A percentile compares a stretch with the other conserved stretches of the same genome.
phyloP scores from a whole-genome alignment of 169 alveolate species.

The Plasmodium relictum region DNA sequence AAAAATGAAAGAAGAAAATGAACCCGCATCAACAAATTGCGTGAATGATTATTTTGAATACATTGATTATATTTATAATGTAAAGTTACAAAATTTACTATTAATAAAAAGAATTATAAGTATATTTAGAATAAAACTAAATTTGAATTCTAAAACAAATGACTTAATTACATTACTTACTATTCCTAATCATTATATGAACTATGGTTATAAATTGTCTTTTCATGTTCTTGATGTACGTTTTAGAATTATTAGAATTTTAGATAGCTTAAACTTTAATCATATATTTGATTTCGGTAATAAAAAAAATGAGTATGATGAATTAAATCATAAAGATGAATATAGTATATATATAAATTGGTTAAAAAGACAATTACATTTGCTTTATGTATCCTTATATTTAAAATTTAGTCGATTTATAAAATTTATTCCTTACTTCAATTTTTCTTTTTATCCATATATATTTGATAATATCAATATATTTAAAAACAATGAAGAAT shows the following conservation, averaged over 20 bases:
- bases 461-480: not conserved
- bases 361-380: slow-evolving; percentile 67
- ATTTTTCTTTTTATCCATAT: not conserved
- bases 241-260: slow-evolving; percentile 42
- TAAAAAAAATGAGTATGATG: not conserved
- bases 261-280: slow-evolving; percentile 50
- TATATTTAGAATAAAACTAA: slow-evolving; percentile 58
- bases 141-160: slow-evolving; percentile 37
- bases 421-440: slow-evolving; percentile 58
- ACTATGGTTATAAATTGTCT: slow-evolving; percentile 58
- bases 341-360: slow-evolving; percentile 24
- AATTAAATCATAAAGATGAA: not conserved
- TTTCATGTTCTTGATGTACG: slow-evolving; percentile 72
- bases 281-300: not conserved
- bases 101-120: slow-evolving; percentile 61
- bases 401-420: slow-evolving; percentile 47
- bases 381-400: slow-evolving; percentile 48
- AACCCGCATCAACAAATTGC: too few relatives aligned
- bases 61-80: slow-evolving; percentile 35
- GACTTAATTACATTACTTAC: slow-evolving; percentile 62
- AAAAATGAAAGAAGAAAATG: not conserved
- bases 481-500: slow-evolving; percentile 26
- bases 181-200: slow-evolving; percentile 55
- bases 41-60: slow-evolving; percentile 21
- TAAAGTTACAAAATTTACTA: slow-evolving; percentile 42